These are phyloP conservation scores for Wickerhamomyces subpelliculosus DNA, from an alignment of 805 yeast genomes.

Conservation along the genomic window DNA sequence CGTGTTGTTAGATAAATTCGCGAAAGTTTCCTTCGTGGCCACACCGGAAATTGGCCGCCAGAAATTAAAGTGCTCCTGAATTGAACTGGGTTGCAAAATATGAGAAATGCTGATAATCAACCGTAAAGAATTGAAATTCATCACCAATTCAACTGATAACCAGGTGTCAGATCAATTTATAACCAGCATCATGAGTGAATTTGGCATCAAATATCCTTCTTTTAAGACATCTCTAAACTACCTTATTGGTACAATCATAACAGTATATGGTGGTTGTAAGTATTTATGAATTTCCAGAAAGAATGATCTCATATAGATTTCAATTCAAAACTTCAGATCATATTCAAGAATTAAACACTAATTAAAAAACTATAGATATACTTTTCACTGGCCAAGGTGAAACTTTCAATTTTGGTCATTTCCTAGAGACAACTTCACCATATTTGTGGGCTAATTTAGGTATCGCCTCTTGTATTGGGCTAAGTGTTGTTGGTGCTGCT, in stretches of 20 bases:
- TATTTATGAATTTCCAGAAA: background rate
- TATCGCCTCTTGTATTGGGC: slow-evolving; percentile 83
- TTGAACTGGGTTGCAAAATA: too few species aligned
- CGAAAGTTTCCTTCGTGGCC: too few species aligned
- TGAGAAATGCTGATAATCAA: background rate
- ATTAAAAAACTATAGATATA: slow-evolving; percentile 18
- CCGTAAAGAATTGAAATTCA: too few species aligned
- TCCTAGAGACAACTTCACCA: slow-evolving; percentile 80
- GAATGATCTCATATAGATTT: background rate
- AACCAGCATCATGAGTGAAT: slow-evolving; percentile 9
- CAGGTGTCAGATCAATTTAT: background rate
- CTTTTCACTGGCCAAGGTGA: slow-evolving; percentile 91
- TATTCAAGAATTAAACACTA: background rate
- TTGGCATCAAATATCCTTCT: slow-evolving; percentile 15
- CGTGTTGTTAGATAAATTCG: too few species aligned
- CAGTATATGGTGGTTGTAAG: slow-evolving; percentile 22
- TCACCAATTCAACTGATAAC: too few species aligned
- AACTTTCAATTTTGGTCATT: slow-evolving; percentile 84
- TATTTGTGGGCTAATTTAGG: slow-evolving; percentile 97
- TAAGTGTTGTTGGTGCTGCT: slow-evolving; percentile 95
- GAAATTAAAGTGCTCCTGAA: too few species aligned
- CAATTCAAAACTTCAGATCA: background rate
- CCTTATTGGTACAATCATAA: slow-evolving; percentile 10
- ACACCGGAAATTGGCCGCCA: too few species aligned
- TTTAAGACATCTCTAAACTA: slow-evolving; percentile 9